Conservation (phyloP, 129 eudicot genomes). For the Tagetes erecta region DNA sequence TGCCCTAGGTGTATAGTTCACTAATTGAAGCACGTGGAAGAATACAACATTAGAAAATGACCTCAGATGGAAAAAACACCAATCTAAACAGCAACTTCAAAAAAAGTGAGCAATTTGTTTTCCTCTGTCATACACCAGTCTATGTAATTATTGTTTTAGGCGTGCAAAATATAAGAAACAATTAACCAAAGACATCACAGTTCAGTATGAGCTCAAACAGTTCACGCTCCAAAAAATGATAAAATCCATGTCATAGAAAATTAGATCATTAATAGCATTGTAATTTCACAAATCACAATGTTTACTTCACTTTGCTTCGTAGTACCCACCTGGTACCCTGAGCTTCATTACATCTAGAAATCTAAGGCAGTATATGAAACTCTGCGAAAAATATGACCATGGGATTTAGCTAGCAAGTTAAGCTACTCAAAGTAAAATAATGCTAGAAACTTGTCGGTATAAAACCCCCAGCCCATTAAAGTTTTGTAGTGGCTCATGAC, state of each 20-base stretch:
- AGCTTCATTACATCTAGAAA: too few species aligned
- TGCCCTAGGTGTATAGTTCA: constrained; percentile 1
- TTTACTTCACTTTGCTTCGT: background rate
- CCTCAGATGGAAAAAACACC: background rate
- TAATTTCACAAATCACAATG: background rate
- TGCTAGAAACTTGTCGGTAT: background rate
- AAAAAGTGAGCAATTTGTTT: background rate
- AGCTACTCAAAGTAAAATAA: background rate
- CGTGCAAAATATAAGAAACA: background rate
- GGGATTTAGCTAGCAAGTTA: constrained; percentile 9
- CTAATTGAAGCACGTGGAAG: background rate
- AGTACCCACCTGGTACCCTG: background rate
- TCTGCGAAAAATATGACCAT: background rate
- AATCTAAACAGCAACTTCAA: background rate
- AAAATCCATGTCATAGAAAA: background rate
- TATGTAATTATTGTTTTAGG: background rate
- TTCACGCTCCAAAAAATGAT: background rate
- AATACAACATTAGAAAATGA: background rate
- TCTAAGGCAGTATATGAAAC: background rate
- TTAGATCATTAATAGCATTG: background rate
- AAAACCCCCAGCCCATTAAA: background rate
- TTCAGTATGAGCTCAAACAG: constrained; percentile 4
- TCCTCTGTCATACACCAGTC: background rate
- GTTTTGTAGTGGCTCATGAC: background rate
- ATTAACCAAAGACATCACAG: background rate